These are phyloP conservation scores for Ganoderma leucocontextum DNA, from an alignment of 1,284 basidiomycete species.

Conservation along the genomic window DNA sequence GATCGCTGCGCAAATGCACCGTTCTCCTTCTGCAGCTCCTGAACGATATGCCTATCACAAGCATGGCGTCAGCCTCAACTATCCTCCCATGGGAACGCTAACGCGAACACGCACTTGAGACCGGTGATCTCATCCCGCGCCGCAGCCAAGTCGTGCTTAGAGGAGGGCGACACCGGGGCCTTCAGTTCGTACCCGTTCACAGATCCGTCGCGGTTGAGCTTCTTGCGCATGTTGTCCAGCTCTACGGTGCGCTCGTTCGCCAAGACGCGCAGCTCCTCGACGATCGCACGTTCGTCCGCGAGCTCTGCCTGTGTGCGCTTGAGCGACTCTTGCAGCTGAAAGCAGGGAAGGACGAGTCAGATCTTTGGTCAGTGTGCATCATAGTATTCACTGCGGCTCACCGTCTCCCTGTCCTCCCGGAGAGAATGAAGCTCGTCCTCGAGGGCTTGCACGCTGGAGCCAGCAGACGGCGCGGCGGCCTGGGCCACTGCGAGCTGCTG, in stretches of 20 bases:
- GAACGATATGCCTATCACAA: conserved; percentile 77
- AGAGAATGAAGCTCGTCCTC: conserved; percentile 27
- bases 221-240: conserved; percentile 65
- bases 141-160: conserved; percentile 60
- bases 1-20: conserved; percentile 67
- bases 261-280: conserved; percentile 49
- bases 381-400: conserved; percentile 33
- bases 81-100: neutral
- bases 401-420: conserved; percentile 49
- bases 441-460: conserved; percentile 11
- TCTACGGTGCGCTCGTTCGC: conserved; percentile 59
- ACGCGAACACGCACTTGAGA: conserved; percentile 64
- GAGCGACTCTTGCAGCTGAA: conserved; percentile 43
- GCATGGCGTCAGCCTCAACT: neutral
- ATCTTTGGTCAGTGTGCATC: neutral
- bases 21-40: conserved; percentile 88
- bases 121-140: conserved; percentile 75
- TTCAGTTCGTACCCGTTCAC: conserved; percentile 47
- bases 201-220: conserved; percentile 60
- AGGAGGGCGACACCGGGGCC: conserved; percentile 47
- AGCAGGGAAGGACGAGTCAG: neutral
- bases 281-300: conserved; percentile 43
- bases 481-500: conserved; percentile 35
- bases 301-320: conserved; percentile 48
- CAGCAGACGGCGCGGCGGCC: conserved; percentile 15